Percentiles rank a stretch among this genome's conserved stretches.
phyloP scores from a whole-genome alignment of 371 early-diverging fungal genomes.

The Conidiobolus incongruus region DNA sequence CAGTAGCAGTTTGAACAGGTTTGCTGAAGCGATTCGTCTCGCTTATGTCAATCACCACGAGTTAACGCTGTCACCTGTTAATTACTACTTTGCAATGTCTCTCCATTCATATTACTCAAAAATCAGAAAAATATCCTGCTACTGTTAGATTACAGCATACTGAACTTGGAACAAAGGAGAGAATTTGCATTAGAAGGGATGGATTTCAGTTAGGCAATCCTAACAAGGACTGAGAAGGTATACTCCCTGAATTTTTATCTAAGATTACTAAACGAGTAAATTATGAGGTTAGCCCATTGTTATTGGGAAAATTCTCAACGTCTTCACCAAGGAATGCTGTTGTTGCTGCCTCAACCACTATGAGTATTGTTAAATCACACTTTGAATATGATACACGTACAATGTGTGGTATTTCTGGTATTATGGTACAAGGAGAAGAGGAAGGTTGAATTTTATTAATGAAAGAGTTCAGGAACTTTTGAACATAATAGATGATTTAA shows the following conservation, averaged over 20 bases:
- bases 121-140: neutral
- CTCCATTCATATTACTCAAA: neutral
- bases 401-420: neutral
- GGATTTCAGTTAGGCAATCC: neutral
- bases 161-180: neutral
- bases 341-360: neutral
- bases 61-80: neutral
- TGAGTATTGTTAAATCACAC: neutral
- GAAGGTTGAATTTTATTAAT: neutral
- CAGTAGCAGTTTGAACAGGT: neutral
- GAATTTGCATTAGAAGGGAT: neutral
- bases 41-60: neutral
- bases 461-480: neutral
- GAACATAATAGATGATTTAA: neutral
- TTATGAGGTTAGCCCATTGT: neutral
- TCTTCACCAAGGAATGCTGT: neutral
- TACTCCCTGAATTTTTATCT: neutral
- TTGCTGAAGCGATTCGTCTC: neutral
- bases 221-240: neutral
- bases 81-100: neutral
- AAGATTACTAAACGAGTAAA: neutral
- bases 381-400: neutral
- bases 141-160: neutral
- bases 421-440: neutral
- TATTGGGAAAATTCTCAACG: neutral